Percentiles rank a stretch among this genome's conserved stretches.
phyloP scores from a whole-genome alignment of 2,329 filamentous ascomycete species.

The Scortechinia acanthostroma region DNA sequence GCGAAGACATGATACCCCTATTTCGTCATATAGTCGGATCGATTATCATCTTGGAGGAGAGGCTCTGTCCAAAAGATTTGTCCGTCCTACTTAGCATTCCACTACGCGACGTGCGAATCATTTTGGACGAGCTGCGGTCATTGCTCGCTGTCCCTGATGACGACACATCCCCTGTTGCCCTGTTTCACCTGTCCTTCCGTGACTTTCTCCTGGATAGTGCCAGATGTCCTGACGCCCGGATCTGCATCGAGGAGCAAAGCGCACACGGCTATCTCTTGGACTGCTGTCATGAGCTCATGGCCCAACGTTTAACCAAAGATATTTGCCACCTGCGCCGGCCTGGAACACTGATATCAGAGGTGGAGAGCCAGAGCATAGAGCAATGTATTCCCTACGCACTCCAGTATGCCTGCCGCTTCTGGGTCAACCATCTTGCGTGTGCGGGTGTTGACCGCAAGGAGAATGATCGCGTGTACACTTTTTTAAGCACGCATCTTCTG shows the following conservation, averaged over 20 bases:
- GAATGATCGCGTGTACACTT: not conserved
- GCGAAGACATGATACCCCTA: too few relatives aligned
- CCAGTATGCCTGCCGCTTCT: not conserved
- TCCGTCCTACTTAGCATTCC: not conserved
- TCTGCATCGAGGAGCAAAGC: not conserved
- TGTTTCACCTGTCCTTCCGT: slow-evolving; percentile 7
- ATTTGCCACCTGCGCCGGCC: too few relatives aligned
- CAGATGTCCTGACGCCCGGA: not conserved
- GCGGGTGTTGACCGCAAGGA: too few relatives aligned
- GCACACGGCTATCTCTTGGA: too few relatives aligned
- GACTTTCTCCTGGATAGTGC: slow-evolving; percentile 6
- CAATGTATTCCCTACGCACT: not conserved
- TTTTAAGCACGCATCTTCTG: not conserved
- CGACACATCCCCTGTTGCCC: not conserved
- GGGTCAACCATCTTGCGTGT: not conserved
- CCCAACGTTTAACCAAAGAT: too few relatives aligned
- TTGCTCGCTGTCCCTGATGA: not conserved
- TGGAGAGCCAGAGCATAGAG: not conserved
- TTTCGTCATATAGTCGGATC: slow-evolving; percentile 1
- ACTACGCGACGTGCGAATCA: not conserved
- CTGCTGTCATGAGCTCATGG: too few relatives aligned
- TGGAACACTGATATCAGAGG: too few relatives aligned
- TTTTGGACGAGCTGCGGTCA: not conserved
- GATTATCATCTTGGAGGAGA: not conserved
- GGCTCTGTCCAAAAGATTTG: not conserved